Percentiles rank a stretch among this genome's conserved stretches.
These are phyloP conservation scores for Albizia julibrissin DNA, from an alignment of 306 rosid species.

Conservation along the genomic window DNA sequence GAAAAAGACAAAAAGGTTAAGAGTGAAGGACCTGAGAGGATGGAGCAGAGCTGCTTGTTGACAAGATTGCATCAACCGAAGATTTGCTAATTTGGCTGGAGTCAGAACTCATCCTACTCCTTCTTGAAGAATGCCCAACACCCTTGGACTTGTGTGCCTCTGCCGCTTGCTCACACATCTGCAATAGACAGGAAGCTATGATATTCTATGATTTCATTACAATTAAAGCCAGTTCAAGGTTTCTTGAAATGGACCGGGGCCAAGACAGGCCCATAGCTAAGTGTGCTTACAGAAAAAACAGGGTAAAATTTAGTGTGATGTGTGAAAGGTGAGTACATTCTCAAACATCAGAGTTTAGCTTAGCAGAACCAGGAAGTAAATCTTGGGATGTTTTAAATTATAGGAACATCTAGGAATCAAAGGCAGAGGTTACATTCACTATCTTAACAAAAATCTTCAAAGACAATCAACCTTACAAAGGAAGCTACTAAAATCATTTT, in stretches of 20 bases:
- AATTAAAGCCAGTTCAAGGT: slow-evolving; percentile 19
- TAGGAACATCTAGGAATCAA: slow-evolving; percentile 25
- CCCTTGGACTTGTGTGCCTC: slow-evolving; percentile 94
- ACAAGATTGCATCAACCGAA: slow-evolving; percentile 85
- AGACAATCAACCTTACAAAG: slow-evolving; percentile 8
- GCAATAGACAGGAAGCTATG: slow-evolving; percentile 36
- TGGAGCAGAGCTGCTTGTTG: slow-evolving; percentile 45
- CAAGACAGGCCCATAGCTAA: not conserved
- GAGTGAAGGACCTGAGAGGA: slow-evolving; percentile 38
- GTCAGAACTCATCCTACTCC: slow-evolving; percentile 69
- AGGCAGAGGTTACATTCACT: slow-evolving; percentile 8
- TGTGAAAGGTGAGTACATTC: not conserved
- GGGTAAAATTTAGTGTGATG: not conserved
- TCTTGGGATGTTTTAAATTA: slow-evolving; percentile 15
- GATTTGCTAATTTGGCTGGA: slow-evolving; percentile 64
- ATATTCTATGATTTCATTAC: slow-evolving; percentile 10
- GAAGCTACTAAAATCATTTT: slow-evolving; percentile 23
- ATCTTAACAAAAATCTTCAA: slow-evolving; percentile 20
- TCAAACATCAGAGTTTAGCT: slow-evolving; percentile 27
- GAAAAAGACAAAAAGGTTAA: not conserved
- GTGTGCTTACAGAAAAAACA: not conserved
- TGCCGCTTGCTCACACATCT: slow-evolving; percentile 99
- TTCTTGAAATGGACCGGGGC: slow-evolving; percentile 13
- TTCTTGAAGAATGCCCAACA: slow-evolving; percentile 62
- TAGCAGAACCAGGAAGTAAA: slow-evolving; percentile 19